Base-by-base conservation (phyloP, 208 protist species). In the Trypanosomatidae sp. region DNA sequence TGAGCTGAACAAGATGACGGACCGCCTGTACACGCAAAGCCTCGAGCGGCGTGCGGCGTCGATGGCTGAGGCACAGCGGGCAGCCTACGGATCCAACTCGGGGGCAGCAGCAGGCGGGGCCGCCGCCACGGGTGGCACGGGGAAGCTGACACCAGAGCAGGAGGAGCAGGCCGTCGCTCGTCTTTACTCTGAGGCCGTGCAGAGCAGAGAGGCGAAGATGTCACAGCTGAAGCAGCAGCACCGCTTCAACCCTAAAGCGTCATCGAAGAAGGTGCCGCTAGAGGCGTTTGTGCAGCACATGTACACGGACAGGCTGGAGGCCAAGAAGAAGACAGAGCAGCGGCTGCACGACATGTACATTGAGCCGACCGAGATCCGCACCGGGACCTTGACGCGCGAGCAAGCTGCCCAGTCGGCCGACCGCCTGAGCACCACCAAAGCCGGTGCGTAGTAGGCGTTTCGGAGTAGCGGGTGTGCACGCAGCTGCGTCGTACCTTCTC, bases 271-370 rank as follows among this genome's bases (percentile, higher is more conserved):
- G 76, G 75, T 93, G 7, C 76, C 83, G n/a, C 75, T 92, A 0
- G 74, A 86, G 17, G 78, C 73, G 30, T 92, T 88, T 80, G 87
- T 92, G 28, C 80, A 93, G 68, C 84, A 91, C 65, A 92, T 95
- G 88, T 95, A 95, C 77, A 41, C 74, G 15, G 80, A 88, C 44
- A 74, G 82, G 0, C 76, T 95, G 9, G 77, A 93, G 56, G 70
- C 79, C 13, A 80, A 90, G 66, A 87, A 91, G 70, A 82, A 91
- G 10, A 93, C 82, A 19, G 85, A 91, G 66, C 17, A 88, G 71
- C 81, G 81, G 13, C 68, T 95, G 33, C 84, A 91, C 64, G 87
- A 95, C 46, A 85, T 83, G 59, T 95, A 95, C 70, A 85, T 95
- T 33, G 64, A 77, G 0, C 79, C 91, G 17, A 95, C 88, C 17